Evolutionary conservation across 805 yeast genomes (phyloP).

Genomic region (Candida tibetensis): DNA sequence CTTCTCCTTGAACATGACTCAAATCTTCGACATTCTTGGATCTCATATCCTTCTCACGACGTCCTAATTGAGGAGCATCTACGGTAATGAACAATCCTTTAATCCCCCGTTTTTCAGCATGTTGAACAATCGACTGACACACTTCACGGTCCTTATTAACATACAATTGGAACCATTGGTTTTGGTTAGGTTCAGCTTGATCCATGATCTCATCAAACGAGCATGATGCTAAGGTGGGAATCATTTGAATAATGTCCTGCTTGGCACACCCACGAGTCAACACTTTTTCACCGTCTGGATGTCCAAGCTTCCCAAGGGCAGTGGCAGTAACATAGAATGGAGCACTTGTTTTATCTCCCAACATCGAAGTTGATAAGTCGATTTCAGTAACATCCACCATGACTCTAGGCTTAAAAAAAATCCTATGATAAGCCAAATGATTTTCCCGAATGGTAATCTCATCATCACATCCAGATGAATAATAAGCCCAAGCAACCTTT

Average conservation of each 20-base stretch:
- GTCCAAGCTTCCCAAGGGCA: slow-evolving; percentile 88
- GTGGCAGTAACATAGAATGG: slow-evolving; percentile 93
- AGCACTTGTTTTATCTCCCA: slow-evolving; percentile 65
- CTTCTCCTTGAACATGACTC: slow-evolving; percentile 26
- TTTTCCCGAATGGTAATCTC: slow-evolving; percentile 88
- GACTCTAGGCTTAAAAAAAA: slow-evolving; percentile 82
- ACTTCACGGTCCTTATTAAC: slow-evolving; percentile 39
- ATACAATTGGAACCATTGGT: slow-evolving; percentile 51
- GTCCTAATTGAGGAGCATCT: slow-evolving; percentile 54
- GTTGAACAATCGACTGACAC: slow-evolving; percentile 29
- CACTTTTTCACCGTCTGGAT: slow-evolving; percentile 88
- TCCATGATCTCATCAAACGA: slow-evolving; percentile 82
- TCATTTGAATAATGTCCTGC: slow-evolving; percentile 77
- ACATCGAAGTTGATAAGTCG: slow-evolving; percentile 67
- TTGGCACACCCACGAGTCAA: slow-evolving; percentile 79
- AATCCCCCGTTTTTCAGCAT: slow-evolving; percentile 38
- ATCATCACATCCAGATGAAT: slow-evolving; percentile 89
- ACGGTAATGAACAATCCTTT: slow-evolving; percentile 54
- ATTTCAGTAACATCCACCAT: slow-evolving; percentile 77
- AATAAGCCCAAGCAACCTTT: slow-evolving; percentile 86
- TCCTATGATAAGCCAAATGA: slow-evolving; percentile 83
- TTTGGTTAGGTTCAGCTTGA: slow-evolving; percentile 52
- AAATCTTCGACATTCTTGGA: slow-evolving; percentile 27
- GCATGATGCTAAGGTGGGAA: slow-evolving; percentile 87
- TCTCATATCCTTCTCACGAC: slow-evolving; percentile 50